phyloP scores from a whole-genome alignment of 371 early-diverging fungal genomes.

The Actinomortierella wolfii region DNA sequence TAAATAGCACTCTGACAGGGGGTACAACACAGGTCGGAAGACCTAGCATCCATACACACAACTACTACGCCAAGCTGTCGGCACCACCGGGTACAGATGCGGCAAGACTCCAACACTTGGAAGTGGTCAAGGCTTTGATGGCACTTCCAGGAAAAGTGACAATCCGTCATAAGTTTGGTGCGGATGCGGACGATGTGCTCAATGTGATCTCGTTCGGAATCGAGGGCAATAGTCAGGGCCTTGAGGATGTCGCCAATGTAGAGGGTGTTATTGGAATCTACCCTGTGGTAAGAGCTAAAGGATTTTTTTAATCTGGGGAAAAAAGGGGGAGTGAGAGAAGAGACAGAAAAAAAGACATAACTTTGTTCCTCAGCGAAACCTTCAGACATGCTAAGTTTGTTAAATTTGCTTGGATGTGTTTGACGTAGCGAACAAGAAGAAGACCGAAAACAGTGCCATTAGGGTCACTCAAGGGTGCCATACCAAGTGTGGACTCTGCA shows the following conservation, averaged over 20 bases:
- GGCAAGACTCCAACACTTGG: slow-evolving; percentile 14
- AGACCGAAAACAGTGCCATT: slow-evolving; percentile 28
- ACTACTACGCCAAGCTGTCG: slow-evolving; percentile 26
- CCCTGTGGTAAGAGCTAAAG: slow-evolving; percentile 33
- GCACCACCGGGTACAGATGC: slow-evolving; percentile 21
- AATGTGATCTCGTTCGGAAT: slow-evolving; percentile 40
- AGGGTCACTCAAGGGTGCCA: slow-evolving; percentile 11
- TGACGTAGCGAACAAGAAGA: slow-evolving; percentile 20
- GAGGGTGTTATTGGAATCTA: slow-evolving; percentile 34
- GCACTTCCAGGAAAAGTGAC: slow-evolving; percentile 17
- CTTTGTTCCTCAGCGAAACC: neutral
- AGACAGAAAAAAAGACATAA: neutral
- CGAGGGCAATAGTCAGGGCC: slow-evolving; percentile 15
- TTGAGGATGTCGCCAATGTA: slow-evolving; percentile 22
- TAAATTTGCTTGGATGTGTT: neutral
- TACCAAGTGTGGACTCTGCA: slow-evolving; percentile 35
- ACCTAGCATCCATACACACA: too few species aligned
- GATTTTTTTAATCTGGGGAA: too few species aligned
- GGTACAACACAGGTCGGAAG: too few species aligned
- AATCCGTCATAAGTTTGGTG: slow-evolving; percentile 34
- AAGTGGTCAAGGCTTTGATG: slow-evolving; percentile 9
- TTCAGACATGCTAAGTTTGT: neutral
- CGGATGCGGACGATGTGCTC: slow-evolving; percentile 31
- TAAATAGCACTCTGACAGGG: too few species aligned
- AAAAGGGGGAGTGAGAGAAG: neutral